A percentile compares a stretch with the other conserved stretches of the same genome.
Evolutionary conservation across 352 stramenopile genomes (phyloP).

Genomic region (Pythium grandisporangium): DNA sequence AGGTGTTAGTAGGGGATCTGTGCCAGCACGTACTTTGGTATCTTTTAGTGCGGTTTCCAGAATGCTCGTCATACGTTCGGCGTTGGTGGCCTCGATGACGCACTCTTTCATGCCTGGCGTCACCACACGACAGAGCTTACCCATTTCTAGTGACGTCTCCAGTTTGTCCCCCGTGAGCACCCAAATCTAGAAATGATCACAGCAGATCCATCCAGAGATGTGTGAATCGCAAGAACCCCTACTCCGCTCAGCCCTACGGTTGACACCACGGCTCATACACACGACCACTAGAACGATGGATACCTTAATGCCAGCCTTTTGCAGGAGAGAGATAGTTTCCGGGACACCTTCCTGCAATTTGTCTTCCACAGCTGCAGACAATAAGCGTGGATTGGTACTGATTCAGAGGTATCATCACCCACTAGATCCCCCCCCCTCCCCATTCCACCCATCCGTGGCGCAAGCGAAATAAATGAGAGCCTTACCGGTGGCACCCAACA

Average conservation of each 20-base stretch:
- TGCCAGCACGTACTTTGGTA: conserved; percentile 18
- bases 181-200: conserved; percentile 60
- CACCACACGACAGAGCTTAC: conserved; percentile 84
- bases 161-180: conserved; percentile 96
- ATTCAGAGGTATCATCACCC: background rate
- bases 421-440: background rate
- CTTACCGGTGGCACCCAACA: conserved; percentile 79
- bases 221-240: no score
- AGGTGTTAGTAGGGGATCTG: background rate
- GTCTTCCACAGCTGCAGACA: conserved; percentile 95
- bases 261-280: no score
- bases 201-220: no score
- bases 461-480: no score
- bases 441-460: no score
- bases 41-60: conserved; percentile 41
- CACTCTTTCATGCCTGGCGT: conserved; percentile 77
- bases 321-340: conserved; percentile 85
- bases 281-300: no score
- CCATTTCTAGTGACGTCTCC: conserved; percentile 99
- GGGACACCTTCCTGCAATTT: conserved; percentile 96
- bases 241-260: no score
- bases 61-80: conserved; percentile 36
- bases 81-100: conserved; percentile 31
- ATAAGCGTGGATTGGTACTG: no score
- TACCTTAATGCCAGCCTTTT: conserved; percentile 94